phyloP scores from a whole-genome alignment of 2,329 filamentous ascomycete species.

The Metarhizium humberi region DNA sequence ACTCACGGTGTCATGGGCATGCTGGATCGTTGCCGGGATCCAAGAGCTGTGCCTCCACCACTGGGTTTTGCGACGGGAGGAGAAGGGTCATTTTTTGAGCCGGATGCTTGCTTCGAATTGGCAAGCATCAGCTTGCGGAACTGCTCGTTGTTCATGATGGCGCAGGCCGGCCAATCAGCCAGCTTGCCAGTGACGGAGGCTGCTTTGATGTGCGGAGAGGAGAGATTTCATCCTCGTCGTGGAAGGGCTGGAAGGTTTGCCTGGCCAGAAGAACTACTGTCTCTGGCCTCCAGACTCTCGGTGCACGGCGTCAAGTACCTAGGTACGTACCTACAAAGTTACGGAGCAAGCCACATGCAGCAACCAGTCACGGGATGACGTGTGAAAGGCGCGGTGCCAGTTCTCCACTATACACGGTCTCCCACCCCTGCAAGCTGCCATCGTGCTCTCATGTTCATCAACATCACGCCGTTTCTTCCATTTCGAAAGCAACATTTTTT shows the following conservation, averaged over 20 bases:
- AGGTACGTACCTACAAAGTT: too few relatives aligned
- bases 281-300: too few relatives aligned
- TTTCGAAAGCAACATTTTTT: neutral
- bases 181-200: neutral
- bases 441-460: neutral
- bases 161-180: neutral
- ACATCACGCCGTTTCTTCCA: neutral
- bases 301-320: too few relatives aligned
- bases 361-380: conserved; percentile 29
- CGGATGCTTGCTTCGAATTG: conserved; percentile 30
- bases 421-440: neutral
- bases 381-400: conserved; percentile 20
- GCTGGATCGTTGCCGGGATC: conserved; percentile 67
- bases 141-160: conserved; percentile 84
- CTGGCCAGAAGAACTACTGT: too few relatives aligned
- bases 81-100: conserved; percentile 37
- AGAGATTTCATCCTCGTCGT: neutral
- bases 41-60: conserved; percentile 43
- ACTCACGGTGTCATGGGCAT: conserved; percentile 92
- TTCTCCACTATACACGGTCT: conserved; percentile 27
- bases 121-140: conserved; percentile 71
- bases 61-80: conserved; percentile 17
- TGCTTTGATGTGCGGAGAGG: neutral
- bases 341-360: neutral
- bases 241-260: neutral